Base-by-base conservation (phyloP, 805 yeast genomes). In the Candida mattraensis region DNA sequence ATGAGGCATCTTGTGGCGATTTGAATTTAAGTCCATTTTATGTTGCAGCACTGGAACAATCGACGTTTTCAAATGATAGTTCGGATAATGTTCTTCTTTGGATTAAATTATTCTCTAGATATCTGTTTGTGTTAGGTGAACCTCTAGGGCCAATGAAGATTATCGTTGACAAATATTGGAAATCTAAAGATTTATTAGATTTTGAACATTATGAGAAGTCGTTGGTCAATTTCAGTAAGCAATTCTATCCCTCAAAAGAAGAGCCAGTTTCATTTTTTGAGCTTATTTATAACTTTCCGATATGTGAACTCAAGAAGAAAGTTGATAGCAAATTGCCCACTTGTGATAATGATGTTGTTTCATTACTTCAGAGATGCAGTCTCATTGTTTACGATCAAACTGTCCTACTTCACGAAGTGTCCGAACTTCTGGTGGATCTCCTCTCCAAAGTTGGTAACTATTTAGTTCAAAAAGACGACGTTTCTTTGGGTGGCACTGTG, bases 41-140 rank as follows among this genome's bases (percentile, higher is more conserved):
- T 2, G 64, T 77, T 10, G 70, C 81, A 0, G 47, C 81, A 3
- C 57, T 78, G 28, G 97, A 88, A 45, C 96, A 88, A 53, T 72
- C 83, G 59, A 66, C 69, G 34, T 85, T 70, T 53, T 70, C 76
- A 8, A 63, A 68, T 5, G 61, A 58, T 9, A 42, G 40, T 9
- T 37, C 47, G 0, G 64, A 14, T 51, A 56, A 30, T 7, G 40
- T 54, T 13, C 18, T 30, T 3, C n/a, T 30, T 11, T 84, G 89
- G 87, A 35, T 84, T 1, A 51, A 64, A 7, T 47, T 70, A 2
- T 70, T 76, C 26, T 45, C 73, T 22, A 66, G 74, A 46, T 71
- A 70, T 32, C 54, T 77, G 44, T 54, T 64, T 3, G 56, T 80
- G 5, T 53, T 74, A 14, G 94, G 94, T 7, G 95, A 86, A 53